Conservation (phyloP, 2,329 filamentous ascomycete genomes). For the Dendryphion nanum region DNA sequence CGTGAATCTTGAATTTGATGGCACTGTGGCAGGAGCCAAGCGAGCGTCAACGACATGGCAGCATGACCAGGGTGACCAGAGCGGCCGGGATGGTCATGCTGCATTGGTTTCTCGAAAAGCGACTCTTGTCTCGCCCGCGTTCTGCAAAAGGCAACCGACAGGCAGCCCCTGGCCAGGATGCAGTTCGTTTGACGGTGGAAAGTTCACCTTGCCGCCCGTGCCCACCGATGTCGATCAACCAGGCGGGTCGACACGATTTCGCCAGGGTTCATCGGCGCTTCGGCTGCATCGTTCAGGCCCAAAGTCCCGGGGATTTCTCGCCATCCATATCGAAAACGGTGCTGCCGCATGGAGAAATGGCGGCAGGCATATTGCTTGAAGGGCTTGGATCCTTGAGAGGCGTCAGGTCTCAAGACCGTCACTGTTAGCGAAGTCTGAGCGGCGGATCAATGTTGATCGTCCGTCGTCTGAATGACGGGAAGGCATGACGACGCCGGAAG, state of each 20-base stretch:
- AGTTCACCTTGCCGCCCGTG: slow-evolving; percentile 21
- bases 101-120: slow-evolving; percentile 1
- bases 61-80: slow-evolving; percentile 3
- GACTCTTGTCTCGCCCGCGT: slow-evolving; percentile 2
- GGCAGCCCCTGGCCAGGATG: slow-evolving; percentile 31
- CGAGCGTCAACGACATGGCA: slow-evolving; percentile 11
- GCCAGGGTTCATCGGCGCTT: slow-evolving; percentile 34
- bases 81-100: slow-evolving; percentile 14
- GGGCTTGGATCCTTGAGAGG: no score
- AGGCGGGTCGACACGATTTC: slow-evolving; percentile 25
- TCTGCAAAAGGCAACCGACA: slow-evolving; percentile 8
- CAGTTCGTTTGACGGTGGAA: slow-evolving; percentile 26
- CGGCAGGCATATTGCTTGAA: slow-evolving; percentile 17
- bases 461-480: no score
- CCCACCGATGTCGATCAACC: slow-evolving; percentile 36
- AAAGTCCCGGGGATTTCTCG: slow-evolving; percentile 35
- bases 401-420: no score
- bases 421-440: no score
- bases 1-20: slow-evolving; percentile 6
- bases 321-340: slow-evolving; percentile 32
- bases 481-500: no score
- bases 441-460: no score
- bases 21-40: slow-evolving; percentile 21
- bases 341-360: slow-evolving; percentile 30
- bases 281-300: slow-evolving; percentile 35